Conservation (phyloP, 371 early-diverging fungal genomes). For the Mortierella sp. region DNA sequence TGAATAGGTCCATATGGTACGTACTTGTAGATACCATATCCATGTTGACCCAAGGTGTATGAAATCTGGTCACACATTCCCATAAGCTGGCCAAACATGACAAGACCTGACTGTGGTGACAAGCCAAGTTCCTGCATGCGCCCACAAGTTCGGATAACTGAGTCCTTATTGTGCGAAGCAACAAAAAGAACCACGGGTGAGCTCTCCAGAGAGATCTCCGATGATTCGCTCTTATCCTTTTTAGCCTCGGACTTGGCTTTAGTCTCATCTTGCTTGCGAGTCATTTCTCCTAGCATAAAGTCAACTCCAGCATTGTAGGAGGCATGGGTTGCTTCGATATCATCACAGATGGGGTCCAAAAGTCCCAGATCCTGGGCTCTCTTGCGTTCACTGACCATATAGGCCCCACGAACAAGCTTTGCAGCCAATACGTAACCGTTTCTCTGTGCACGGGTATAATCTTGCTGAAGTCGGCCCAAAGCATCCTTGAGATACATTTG, state of each 20-base stretch:
- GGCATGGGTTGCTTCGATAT: conserved; percentile 83
- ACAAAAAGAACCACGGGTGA: conserved; percentile 83
- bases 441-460: conserved; percentile 74
- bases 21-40: conserved; percentile 89
- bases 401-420: conserved; percentile 94
- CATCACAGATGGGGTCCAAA: conserved; percentile 85
- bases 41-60: conserved; percentile 80
- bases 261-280: conserved; percentile 2
- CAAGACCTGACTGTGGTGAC: conserved; percentile 68
- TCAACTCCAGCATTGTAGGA: conserved; percentile 84
- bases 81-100: conserved; percentile 92
- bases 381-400: conserved; percentile 90
- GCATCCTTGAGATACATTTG: conserved; percentile 93
- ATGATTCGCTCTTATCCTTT: conserved; percentile 14
- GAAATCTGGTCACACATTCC: conserved; percentile 89
- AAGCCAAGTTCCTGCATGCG: conserved; percentile 76
- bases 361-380: conserved; percentile 76
- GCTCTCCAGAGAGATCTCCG: conserved; percentile 42
- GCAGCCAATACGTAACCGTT: conserved; percentile 83
- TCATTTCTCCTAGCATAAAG: conserved; percentile 73
- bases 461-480: conserved; percentile 68
- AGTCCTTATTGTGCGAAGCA: conserved; percentile 92
- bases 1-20: conserved; percentile 89
- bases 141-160: conserved; percentile 74
- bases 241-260: too few species aligned